These are phyloP conservation scores for Cyberlindnera saturnus DNA, from an alignment of 805 yeast genomes.

Conservation along the genomic window DNA sequence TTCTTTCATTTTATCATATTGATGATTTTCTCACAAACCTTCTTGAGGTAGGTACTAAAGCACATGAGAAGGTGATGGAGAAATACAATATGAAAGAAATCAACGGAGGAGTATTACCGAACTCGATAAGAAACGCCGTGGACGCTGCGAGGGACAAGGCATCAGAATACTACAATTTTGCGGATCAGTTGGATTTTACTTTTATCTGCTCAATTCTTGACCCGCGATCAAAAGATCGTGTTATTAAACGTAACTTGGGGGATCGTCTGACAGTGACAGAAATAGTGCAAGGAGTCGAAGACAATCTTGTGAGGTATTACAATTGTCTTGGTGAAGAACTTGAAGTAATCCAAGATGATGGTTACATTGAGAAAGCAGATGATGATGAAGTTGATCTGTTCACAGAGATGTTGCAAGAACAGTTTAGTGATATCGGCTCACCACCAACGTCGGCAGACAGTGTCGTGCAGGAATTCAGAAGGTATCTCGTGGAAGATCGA, in stretches of 20 bases:
- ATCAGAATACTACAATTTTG: not conserved
- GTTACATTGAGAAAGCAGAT: not conserved
- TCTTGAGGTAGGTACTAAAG: not conserved
- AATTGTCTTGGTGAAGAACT: not conserved
- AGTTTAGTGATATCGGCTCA: too few relatives aligned
- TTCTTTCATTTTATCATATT: not conserved
- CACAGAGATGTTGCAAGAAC: not conserved
- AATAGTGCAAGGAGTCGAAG: not conserved
- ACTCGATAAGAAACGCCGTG: not conserved
- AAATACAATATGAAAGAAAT: not conserved
- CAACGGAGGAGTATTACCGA: not conserved
- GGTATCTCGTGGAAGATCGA: not conserved
- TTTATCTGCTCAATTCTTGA: not conserved
- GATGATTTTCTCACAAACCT: not conserved
- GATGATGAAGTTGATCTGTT: not conserved
- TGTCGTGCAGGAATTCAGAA: not conserved
- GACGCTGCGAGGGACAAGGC: not conserved
- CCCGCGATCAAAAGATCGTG: not conserved
- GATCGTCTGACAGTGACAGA: not conserved
- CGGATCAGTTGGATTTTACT: not conserved
- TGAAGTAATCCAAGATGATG: not conserved
- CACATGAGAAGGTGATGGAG: not conserved
- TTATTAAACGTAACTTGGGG: not conserved
- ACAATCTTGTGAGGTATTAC: not conserved
- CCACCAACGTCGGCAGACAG: too few relatives aligned